phyloP scores from a whole-genome alignment of 208 protist genomes.

The Leishmania arabica region DNA sequence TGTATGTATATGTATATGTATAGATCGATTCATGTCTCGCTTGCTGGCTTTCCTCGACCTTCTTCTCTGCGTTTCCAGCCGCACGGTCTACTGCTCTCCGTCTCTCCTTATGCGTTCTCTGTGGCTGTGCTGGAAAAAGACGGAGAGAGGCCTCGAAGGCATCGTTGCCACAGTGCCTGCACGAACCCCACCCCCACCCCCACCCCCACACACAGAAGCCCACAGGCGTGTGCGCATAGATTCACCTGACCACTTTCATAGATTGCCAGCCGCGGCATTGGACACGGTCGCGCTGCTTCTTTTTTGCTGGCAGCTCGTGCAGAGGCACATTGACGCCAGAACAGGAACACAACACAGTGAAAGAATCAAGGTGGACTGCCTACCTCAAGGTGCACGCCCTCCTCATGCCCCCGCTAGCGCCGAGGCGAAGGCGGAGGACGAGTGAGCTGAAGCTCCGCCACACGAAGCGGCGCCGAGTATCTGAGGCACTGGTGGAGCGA shows the following conservation, averaged over 20 bases:
- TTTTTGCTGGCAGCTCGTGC: too few species aligned
- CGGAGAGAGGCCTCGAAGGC: not conserved
- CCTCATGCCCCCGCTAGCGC: not conserved
- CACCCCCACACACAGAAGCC: not conserved
- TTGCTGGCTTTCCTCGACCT: not conserved
- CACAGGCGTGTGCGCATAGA: too few species aligned
- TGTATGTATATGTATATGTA: too few species aligned
- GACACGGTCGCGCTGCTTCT: not conserved
- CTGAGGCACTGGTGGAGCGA: constrained; percentile 31
- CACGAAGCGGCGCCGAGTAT: constrained; percentile 24
- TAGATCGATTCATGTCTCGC: too few species aligned
- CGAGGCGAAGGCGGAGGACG: constrained; percentile 3
- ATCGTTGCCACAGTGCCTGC: not conserved
- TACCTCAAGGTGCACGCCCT: not conserved
- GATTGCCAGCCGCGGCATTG: not conserved
- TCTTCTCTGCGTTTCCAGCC: not conserved
- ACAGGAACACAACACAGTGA: not conserved
- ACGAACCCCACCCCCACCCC: not conserved
- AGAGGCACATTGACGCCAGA: not conserved
- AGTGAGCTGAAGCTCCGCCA: constrained; percentile 6
- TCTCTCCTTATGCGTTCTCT: not conserved
- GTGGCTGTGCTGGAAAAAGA: not conserved
- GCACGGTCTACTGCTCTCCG: not conserved
- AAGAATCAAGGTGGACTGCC: not conserved
- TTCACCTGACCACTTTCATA: not conserved